Evolutionary conservation across 2,329 filamentous ascomycete genomes (phyloP).

Genomic region (Fusarium haematococcum): DNA sequence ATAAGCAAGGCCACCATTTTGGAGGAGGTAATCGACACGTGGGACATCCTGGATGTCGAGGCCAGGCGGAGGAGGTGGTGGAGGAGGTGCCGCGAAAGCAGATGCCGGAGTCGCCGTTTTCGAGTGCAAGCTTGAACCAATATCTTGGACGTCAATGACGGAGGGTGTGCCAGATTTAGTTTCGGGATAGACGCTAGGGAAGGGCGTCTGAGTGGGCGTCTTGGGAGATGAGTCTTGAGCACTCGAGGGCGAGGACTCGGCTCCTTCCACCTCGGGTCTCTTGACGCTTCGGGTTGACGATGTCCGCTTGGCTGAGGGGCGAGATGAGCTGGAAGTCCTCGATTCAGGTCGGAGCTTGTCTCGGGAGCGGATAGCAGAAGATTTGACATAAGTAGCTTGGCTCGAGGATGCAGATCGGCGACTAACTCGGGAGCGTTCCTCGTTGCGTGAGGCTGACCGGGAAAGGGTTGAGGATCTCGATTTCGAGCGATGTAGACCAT

Average conservation of each 20-base stretch:
- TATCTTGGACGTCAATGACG: conserved; percentile 53
- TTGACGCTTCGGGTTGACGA: conserved; percentile 52
- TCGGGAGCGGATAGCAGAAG: conserved; percentile 49
- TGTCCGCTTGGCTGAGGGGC: conserved; percentile 51
- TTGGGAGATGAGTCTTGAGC: conserved; percentile 68
- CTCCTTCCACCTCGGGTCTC: conserved; percentile 55
- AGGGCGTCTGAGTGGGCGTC: conserved; percentile 69
- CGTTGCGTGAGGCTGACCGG: conserved; percentile 58
- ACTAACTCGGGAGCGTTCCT: conserved; percentile 65
- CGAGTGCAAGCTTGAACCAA: conserved; percentile 45
- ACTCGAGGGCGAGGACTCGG: conserved; percentile 60
- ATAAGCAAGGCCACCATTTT: conserved; percentile 83
- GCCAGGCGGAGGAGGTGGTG: conserved; percentile 79
- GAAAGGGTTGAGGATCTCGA: conserved; percentile 59
- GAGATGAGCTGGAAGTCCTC: conserved; percentile 50
- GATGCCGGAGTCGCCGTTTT: conserved; percentile 56
- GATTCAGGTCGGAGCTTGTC: conserved; percentile 53
- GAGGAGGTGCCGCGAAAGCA: conserved; percentile 56
- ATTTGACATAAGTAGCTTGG: conserved; percentile 65
- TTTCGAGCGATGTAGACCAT: conserved; percentile 52
- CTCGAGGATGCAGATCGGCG: conserved; percentile 68
- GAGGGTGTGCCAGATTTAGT: conserved; percentile 53
- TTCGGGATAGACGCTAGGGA: conserved; percentile 58
- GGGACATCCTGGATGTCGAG: conserved; percentile 78
- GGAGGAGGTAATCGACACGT: conserved; percentile 90